phyloP scores from a whole-genome alignment of 2,329 filamentous ascomycete genomes.

The Colletotrichum gigasporum region DNA sequence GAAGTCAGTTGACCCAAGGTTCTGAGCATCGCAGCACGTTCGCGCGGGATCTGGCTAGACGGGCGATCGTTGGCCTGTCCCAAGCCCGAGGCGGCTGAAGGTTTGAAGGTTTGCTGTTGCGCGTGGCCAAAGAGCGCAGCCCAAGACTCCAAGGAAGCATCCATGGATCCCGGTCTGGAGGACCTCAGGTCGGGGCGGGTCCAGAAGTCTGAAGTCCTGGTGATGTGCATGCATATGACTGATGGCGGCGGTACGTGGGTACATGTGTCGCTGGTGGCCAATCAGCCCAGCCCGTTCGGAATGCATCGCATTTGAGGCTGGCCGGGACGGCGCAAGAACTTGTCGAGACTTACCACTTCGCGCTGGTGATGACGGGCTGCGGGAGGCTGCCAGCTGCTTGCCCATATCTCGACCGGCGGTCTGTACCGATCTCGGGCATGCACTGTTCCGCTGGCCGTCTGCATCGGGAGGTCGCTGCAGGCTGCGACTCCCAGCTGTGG shows the following conservation, averaged over 20 bases:
- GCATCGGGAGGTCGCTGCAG: not conserved
- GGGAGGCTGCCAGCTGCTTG: slow-evolving; percentile 21
- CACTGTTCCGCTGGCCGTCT: slow-evolving; percentile 8
- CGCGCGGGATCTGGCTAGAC: slow-evolving; percentile 9
- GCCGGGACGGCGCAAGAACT: not conserved
- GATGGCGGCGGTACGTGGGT: not conserved
- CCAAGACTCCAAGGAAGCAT: too few species aligned
- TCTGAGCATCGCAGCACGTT: slow-evolving; percentile 19
- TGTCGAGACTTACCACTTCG: not conserved
- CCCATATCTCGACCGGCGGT: slow-evolving; percentile 22
- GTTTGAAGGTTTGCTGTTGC: slow-evolving; percentile 8
- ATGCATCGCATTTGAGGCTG: too few species aligned
- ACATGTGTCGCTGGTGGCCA: slow-evolving; percentile 1
- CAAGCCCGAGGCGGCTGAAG: not conserved
- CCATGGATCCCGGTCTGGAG: not conserved
- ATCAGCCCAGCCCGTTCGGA: not conserved
- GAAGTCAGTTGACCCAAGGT: slow-evolving; percentile 1
- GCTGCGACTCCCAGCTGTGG: too few species aligned
- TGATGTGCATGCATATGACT: slow-evolving; percentile 5
- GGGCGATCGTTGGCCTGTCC: slow-evolving; percentile 4
- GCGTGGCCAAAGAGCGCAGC: not conserved
- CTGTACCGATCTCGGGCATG: slow-evolving; percentile 23
- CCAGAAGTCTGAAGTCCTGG: slow-evolving; percentile 3
- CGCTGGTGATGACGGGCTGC: slow-evolving; percentile 6
- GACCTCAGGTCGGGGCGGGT: slow-evolving; percentile 3